These are phyloP conservation scores for Sporothrix humicola DNA, from an alignment of 2,329 filamentous ascomycete species.

Conservation along the genomic window DNA sequence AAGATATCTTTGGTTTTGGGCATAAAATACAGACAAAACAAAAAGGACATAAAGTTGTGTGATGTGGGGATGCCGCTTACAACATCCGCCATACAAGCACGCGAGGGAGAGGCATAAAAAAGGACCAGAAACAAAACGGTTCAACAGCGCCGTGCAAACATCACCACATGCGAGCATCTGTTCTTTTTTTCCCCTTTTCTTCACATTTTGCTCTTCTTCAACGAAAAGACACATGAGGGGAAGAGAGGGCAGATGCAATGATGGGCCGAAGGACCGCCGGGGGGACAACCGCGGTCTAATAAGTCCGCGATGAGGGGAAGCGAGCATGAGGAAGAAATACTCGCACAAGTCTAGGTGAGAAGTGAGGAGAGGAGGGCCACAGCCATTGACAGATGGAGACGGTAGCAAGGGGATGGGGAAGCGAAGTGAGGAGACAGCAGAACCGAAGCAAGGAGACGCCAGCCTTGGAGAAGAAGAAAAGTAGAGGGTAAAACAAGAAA, in stretches of 20 bases:
- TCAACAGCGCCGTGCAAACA: not conserved
- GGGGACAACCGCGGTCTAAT: slow-evolving; percentile 27
- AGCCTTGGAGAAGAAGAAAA: not conserved
- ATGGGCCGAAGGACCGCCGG: slow-evolving; percentile 32
- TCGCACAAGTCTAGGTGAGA: not conserved
- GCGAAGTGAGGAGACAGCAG: slow-evolving; percentile 1
- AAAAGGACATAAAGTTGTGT: not conserved
- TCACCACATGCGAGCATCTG: slow-evolving; percentile 7
- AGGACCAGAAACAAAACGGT: not conserved
- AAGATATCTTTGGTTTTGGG: not conserved
- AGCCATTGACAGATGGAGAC: not conserved
- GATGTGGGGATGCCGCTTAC: slow-evolving; percentile 2
- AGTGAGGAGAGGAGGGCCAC: not conserved
- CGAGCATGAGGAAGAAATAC: not conserved
- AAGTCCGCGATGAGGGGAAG: not conserved
- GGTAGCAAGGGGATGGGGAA: not conserved
- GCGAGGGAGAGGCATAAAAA: not conserved
- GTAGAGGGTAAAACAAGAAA: too few relatives aligned
- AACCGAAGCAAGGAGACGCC: slow-evolving; percentile 9
- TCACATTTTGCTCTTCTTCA: not conserved
- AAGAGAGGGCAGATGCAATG: not conserved
- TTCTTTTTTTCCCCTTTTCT: not conserved
- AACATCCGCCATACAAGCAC: not conserved
- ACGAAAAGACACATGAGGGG: slow-evolving; percentile 1
- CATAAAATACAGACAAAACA: not conserved